Base-by-base conservation (phyloP, 75 land plant species). In the Selaginella tamariscina region DNA sequence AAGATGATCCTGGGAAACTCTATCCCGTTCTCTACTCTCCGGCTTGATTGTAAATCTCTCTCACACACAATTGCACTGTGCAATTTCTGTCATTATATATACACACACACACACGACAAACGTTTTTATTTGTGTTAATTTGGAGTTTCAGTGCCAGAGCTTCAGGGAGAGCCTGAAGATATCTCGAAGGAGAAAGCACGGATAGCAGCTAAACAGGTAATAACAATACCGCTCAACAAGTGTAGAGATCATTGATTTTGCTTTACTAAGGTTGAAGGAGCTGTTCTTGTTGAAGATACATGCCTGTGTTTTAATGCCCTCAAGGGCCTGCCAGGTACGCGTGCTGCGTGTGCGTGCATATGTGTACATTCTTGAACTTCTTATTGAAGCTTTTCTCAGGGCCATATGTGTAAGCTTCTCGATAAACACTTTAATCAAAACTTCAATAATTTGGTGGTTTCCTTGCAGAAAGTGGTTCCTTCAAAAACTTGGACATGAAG, bases 251-350 rank as follows among this genome's bases (percentile, higher is more conserved):
- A 1, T 67, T 1, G 27, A 2, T 67, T 59, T 59, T 33, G 56
- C 56, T 75, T 49, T 70, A 67, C 56, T 24, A 70, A 91, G 97
- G 81, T 94, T 54, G 82, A 82, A 66, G 98, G 98, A 22, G 90
- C 96, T 2, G 98, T 94, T 32, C 81, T 94, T 27, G 98, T 94
- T 30, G 98, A 94, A 76, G 98, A 94, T 54, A 94, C 98, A 22
- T 94, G 98, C 75, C 84, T 94, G 15, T 94, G 98, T 56, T 94
- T 94, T 76, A 87, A 89, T 85, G 98, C 98, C 2, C 81, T 94
- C n/a, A 81, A 89, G 63, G 98, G 98, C 56, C 91, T 94, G 54
- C 98, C 98, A 29, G 98, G 98, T 86, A 33, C 39, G 32, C 13
- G 15, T 72, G 30, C 0, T 20, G 24, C 29, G 22, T 11, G 24